Conservation (phyloP, 495 filamentous ascomycete species). For the Penicillium tannophilum region DNA sequence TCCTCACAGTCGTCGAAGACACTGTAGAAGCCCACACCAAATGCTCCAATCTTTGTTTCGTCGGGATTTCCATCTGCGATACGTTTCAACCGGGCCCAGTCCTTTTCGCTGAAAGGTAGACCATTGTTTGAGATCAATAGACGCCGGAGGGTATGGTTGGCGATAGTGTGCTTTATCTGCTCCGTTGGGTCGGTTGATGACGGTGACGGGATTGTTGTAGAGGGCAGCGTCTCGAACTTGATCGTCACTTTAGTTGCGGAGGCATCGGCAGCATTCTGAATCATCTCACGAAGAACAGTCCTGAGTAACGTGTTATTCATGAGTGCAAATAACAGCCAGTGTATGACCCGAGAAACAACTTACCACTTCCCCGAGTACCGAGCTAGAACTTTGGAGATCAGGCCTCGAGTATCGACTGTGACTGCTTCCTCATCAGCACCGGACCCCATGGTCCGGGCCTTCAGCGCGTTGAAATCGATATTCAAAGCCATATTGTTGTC, state of each 20-base stretch:
- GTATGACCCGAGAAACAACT: neutral
- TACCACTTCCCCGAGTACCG: conserved; percentile 92
- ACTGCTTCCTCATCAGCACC: conserved; percentile 95
- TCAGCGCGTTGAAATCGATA: conserved; percentile 80
- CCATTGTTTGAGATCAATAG: conserved; percentile 91
- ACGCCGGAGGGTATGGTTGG: conserved; percentile 79
- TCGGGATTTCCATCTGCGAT: conserved; percentile 99
- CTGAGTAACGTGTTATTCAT: conserved; percentile 17
- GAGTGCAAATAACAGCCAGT: neutral
- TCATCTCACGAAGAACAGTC: conserved; percentile 81
- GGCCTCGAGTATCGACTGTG: conserved; percentile 92
- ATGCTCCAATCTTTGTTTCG: conserved; percentile 98
- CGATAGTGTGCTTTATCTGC: conserved; percentile 77
- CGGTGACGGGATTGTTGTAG: conserved; percentile 72
- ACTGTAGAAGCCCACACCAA: conserved; percentile 98
- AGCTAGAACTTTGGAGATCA: conserved; percentile 97
- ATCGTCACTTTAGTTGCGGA: conserved; percentile 86
- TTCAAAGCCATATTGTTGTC: conserved; percentile 52
- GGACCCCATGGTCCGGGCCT: conserved; percentile 81
- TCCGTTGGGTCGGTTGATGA: conserved; percentile 64
- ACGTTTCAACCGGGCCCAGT: conserved; percentile 91
- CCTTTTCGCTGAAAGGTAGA: conserved; percentile 76
- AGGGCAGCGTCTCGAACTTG: conserved; percentile 86
- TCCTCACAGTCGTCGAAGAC: conserved; percentile 98
- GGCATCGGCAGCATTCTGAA: conserved; percentile 97